phyloP scores from a whole-genome alignment of 2,329 filamentous ascomycete species.

The Penicillium sp. region DNA sequence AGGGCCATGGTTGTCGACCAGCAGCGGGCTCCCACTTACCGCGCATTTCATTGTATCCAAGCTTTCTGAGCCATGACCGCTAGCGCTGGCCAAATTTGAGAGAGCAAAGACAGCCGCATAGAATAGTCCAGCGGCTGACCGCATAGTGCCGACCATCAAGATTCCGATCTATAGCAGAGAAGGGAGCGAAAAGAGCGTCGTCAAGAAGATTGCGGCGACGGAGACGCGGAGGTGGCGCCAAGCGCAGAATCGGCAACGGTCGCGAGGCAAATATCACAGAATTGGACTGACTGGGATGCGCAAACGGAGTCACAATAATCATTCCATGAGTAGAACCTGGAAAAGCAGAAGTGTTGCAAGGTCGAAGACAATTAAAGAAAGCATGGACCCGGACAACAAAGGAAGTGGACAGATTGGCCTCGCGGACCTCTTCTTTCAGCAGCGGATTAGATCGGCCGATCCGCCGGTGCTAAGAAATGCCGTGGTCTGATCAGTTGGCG shows the following conservation, averaged over 20 bases:
- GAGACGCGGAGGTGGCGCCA: constrained; percentile 1
- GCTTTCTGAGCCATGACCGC: constrained; percentile 43
- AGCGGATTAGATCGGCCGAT: constrained; percentile 6
- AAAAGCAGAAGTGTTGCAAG: background rate
- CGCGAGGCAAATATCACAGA: background rate
- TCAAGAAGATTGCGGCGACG: background rate
- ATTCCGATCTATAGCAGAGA: background rate
- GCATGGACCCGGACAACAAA: background rate
- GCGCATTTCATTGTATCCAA: constrained; percentile 52
- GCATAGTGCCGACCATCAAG: constrained; percentile 46
- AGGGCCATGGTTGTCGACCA: background rate
- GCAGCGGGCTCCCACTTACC: constrained; percentile 46
- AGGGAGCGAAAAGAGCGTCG: background rate
- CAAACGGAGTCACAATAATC: background rate
- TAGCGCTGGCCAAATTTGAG: constrained; percentile 53
- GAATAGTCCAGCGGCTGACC: constrained; percentile 57
- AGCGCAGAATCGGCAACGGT: constrained; percentile 3
- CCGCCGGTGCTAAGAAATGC: constrained; percentile 5
- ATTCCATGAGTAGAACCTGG: background rate
- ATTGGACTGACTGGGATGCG: background rate
- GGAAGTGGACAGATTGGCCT: constrained; percentile 7
- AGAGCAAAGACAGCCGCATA: constrained; percentile 65
- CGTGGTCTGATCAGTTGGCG: constrained; percentile 1
- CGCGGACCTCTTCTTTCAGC: background rate
- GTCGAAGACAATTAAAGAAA: constrained; percentile 1